Evolutionary conservation across 2,329 filamentous ascomycete species (phyloP).

Genomic region (Graphium sp.): DNA sequence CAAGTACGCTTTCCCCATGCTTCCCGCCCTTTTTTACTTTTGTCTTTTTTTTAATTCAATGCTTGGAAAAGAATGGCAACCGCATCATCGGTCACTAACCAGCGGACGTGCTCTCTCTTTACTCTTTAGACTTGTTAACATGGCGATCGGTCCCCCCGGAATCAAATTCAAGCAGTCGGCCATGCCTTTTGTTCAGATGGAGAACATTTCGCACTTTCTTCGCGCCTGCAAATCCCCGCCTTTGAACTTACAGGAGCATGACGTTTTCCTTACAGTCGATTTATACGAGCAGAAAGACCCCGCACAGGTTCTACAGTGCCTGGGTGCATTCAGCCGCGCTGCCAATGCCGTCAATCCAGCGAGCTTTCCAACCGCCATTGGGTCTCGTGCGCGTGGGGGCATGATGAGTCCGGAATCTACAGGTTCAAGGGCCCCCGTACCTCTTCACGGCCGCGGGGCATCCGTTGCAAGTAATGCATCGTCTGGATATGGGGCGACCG

Average conservation of each 20-base stretch:
- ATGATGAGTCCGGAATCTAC: conserved; percentile 51
- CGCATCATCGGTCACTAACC: too few species aligned
- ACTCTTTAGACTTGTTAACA: conserved; percentile 57
- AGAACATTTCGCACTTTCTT: conserved; percentile 95
- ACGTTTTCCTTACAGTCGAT: conserved; percentile 93
- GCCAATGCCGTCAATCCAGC: conserved; percentile 60
- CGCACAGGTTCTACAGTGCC: conserved; percentile 84
- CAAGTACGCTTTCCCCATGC: conserved; percentile 42
- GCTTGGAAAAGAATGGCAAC: too few species aligned
- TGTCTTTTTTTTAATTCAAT: too few species aligned
- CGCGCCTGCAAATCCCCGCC: conserved; percentile 73
- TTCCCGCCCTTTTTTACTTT: too few species aligned
- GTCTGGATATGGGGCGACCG: conserved; percentile 23
- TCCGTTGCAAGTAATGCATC: conserved; percentile 44
- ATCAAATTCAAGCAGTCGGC: conserved; percentile 80
- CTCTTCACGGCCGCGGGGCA: conserved; percentile 27
- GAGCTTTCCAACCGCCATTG: conserved; percentile 60
- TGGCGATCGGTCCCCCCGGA: conserved; percentile 57
- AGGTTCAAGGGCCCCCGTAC: conserved; percentile 28
- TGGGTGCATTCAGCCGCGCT: conserved; percentile 79
- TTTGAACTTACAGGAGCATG: conserved; percentile 77
- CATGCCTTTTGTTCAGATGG: conserved; percentile 99
- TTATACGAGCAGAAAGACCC: conserved; percentile 92
- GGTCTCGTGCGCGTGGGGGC: conserved; percentile 43
- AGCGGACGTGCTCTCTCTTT: too few species aligned